These are phyloP conservation scores for Sphaceloma murrayae DNA, from an alignment of 2,329 filamentous ascomycete genomes.

Conservation along the genomic window DNA sequence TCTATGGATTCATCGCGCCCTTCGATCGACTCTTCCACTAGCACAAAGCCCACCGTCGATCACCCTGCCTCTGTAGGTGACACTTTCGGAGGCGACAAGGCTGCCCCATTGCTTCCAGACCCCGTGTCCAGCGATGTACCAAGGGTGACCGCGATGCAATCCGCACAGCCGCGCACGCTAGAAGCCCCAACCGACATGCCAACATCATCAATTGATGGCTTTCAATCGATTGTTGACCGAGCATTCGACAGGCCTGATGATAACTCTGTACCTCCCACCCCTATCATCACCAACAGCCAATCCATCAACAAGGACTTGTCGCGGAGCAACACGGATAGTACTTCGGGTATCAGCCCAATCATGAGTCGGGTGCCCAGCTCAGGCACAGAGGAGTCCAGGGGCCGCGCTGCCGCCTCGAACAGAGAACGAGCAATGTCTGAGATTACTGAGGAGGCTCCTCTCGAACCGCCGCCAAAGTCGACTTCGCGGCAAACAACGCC, in stretches of 20 bases:
- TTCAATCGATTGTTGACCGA: conserved; percentile 52
- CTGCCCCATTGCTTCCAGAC: conserved; percentile 8
- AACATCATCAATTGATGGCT: conserved; percentile 31
- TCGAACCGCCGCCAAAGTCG: conserved; percentile 26
- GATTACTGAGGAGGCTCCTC: conserved; percentile 43
- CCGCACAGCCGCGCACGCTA: conserved; percentile 43
- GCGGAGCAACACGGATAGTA: conserved; percentile 54
- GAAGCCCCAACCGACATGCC: not conserved
- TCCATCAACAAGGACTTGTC: conserved; percentile 35
- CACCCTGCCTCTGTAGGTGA: conserved; percentile 3
- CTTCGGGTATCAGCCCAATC: conserved; percentile 55
- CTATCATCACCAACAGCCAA: conserved; percentile 38
- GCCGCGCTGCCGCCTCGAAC: conserved; percentile 28
- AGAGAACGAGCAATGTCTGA: conserved; percentile 40
- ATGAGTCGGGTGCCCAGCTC: conserved; percentile 48
- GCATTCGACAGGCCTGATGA: conserved; percentile 53
- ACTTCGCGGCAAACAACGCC: conserved; percentile 27
- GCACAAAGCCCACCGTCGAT: not conserved
- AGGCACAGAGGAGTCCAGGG: conserved; percentile 30
- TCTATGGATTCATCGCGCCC: conserved; percentile 50
- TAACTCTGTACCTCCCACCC: conserved; percentile 43
- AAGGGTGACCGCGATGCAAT: conserved; percentile 29
- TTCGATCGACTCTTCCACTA: conserved; percentile 41
- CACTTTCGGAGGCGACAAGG: conserved; percentile 6
- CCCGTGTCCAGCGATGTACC: too few relatives aligned